Evolutionary conservation across 108 stramenopile genomes (phyloP), one percentile per base, ranked within the genome.

Genomic region (Pseudonitzschia multiseries): DNA sequence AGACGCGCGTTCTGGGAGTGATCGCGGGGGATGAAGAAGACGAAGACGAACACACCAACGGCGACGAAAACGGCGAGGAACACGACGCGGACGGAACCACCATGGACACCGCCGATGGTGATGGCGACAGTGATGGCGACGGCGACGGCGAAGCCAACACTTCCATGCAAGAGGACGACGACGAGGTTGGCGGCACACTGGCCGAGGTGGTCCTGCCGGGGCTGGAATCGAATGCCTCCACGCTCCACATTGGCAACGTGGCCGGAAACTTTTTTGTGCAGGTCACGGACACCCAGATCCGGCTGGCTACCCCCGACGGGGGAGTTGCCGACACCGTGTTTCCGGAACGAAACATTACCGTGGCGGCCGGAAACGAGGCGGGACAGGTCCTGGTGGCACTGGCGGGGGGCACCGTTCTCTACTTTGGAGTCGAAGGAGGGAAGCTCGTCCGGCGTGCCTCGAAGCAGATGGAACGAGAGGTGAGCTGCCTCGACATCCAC

Each of bases 1-100:
- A 98, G 72, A 98, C 97, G 14, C 84, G 99, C 57, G 83, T 98
- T 17, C 83, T 99, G 63, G 95, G 93, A 15, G 90, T 62, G 2
- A 14, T 94, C 27, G 76, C 80, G 14, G 51, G 60, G 24, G 81
- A 52, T 57, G 84, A 75, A 13, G 43, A 26, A 20, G 81, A 52
- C 50, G 84, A 75, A 6, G 36, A 36, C 2, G 36, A 36, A 20
- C 29, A 26, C 31, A 53, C 29, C 68, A 56, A 62, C 2, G 8
- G 13, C n/a, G 4, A 40, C 36, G 83, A 78, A 53, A n/a, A n/a
- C n/a, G n/a, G n/a, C n/a, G n/a, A n/a, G n/a, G n/a, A n/a, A n/a
- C n/a, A n/a, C n/a, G n/a, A n/a, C n/a, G n/a, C n/a, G n/a, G 79
- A 82, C 15, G 83, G 61, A 29, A 69, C 53, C 20, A 69, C 53